A percentile compares a stretch with the other conserved stretches of the same genome.
phyloP scores from a whole-genome alignment of 495 filamentous ascomycete species.

The Bryoglossum gracile region DNA sequence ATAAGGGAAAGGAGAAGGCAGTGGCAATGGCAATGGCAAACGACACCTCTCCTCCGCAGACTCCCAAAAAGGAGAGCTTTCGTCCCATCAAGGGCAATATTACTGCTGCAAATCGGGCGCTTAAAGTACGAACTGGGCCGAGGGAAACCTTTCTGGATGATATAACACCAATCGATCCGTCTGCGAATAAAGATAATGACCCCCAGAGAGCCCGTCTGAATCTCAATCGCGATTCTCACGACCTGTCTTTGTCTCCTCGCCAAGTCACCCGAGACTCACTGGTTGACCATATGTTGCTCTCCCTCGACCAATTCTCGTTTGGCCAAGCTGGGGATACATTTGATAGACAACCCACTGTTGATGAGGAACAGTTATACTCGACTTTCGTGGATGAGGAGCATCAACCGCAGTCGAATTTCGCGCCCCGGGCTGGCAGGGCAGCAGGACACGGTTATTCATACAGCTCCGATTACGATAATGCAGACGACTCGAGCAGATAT shows the following conservation, averaged over 20 bases:
- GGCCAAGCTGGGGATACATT: conserved; percentile 36
- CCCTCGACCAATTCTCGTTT: conserved; percentile 70
- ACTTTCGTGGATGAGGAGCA: conserved; percentile 35
- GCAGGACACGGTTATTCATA: conserved; percentile 67
- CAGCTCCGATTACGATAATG: conserved; percentile 59
- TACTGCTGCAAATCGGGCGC: conserved; percentile 15
- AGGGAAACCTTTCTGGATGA: conserved; percentile 45
- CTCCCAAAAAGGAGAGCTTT: conserved; percentile 14
- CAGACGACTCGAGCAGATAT: conserved; percentile 55
- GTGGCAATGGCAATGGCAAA: no score
- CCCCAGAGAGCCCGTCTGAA: conserved; percentile 21
- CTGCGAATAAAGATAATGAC: conserved; percentile 30
- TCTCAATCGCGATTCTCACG: conserved; percentile 66
- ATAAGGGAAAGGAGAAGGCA: conserved; percentile 24
- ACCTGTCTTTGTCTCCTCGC: conserved; percentile 68
- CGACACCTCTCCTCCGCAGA: conserved; percentile 21
- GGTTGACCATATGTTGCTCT: conserved; percentile 86
- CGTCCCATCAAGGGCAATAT: conserved; percentile 16
- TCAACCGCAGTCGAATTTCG: conserved; percentile 20
- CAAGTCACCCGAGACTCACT: conserved; percentile 78
- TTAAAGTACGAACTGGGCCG: conserved; percentile 17
- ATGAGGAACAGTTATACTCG: conserved; percentile 29
- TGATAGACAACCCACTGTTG: conserved; percentile 18
- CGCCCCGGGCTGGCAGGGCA: conserved; percentile 30
- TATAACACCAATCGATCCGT: conserved; percentile 35